These are phyloP conservation scores for Sesbania bispinosa DNA, from an alignment of 306 rosid species.

Conservation along the genomic window DNA sequence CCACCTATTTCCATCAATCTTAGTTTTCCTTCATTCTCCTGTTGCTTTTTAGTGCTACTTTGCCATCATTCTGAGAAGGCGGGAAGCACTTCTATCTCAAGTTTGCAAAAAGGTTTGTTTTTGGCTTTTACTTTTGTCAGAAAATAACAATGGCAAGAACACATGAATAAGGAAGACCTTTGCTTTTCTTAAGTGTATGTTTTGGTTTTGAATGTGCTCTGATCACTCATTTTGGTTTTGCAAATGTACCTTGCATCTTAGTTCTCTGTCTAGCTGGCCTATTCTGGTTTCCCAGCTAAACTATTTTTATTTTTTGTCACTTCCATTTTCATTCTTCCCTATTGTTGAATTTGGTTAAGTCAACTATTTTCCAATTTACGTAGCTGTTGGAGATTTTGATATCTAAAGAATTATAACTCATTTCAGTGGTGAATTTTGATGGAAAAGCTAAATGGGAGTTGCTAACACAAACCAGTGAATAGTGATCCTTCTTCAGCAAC, in stretches of 20 bases:
- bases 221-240: conserved; percentile 14
- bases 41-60: conserved; percentile 16
- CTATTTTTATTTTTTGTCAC: neutral
- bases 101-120: conserved; percentile 27
- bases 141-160: conserved; percentile 13
- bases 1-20: conserved; percentile 20
- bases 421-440: neutral
- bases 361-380: neutral
- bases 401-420: neutral
- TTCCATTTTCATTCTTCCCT: neutral
- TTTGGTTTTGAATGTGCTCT: conserved; percentile 1
- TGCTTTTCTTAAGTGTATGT: neutral
- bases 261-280: conserved; percentile 3
- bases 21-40: conserved; percentile 18
- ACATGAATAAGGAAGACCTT: neutral
- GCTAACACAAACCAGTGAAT: conserved; percentile 15
- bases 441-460: neutral
- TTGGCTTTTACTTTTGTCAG: neutral
- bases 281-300: conserved; percentile 11
- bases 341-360: conserved; percentile 14
- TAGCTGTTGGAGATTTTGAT: neutral
- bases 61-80: conserved; percentile 15
- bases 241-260: neutral
- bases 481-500: conserved; percentile 21
- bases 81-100: conserved; percentile 14